These are phyloP conservation scores for Mucor saturninus DNA, from an alignment of 371 early-diverging fungal genomes.

Conservation along the genomic window DNA sequence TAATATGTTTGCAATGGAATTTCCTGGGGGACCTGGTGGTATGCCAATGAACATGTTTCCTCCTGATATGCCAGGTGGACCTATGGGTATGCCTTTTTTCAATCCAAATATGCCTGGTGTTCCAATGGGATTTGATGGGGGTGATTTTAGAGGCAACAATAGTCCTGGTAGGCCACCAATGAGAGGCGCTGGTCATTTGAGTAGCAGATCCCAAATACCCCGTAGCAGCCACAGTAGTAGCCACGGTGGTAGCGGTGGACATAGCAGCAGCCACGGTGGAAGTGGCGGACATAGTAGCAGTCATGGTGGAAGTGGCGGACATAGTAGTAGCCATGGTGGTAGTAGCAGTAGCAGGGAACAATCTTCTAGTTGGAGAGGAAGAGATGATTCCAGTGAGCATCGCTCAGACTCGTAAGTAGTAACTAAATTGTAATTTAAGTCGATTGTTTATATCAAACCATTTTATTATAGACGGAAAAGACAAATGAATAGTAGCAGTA, in stretches of 20 bases:
- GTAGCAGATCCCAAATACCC: slow-evolving; percentile 3
- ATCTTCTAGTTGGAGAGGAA: slow-evolving; percentile 18
- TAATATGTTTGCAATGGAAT: slow-evolving; percentile 27
- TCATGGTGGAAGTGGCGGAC: too few species aligned
- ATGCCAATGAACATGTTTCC: slow-evolving; percentile 32
- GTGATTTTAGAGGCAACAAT: slow-evolving; percentile 23
- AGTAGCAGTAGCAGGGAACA: slow-evolving; percentile 7
- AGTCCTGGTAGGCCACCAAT: slow-evolving; percentile 12
- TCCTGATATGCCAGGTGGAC: slow-evolving; percentile 28
- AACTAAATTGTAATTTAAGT: neutral
- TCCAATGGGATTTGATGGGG: slow-evolving; percentile 27
- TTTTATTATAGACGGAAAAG: slow-evolving; percentile 25
- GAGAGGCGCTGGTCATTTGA: slow-evolving; percentile 9
- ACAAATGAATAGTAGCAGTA: slow-evolving; percentile 7
- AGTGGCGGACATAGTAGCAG: too few species aligned
- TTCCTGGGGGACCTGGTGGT: slow-evolving; percentile 26
- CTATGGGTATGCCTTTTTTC: slow-evolving; percentile 34
- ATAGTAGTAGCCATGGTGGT: too few species aligned
- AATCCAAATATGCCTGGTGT: slow-evolving; percentile 29
- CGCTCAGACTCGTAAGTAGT: slow-evolving; percentile 32
- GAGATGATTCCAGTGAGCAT: slow-evolving; percentile 24
- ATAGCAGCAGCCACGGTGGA: too few species aligned
- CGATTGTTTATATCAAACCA: neutral
- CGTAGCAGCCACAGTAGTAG: slow-evolving; percentile 9
- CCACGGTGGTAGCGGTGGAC: neutral